A percentile compares a stretch with the other conserved stretches of the same genome.
phyloP scores from a whole-genome alignment of 78 protist genomes.

The Blattamonas nauphoetae region DNA sequence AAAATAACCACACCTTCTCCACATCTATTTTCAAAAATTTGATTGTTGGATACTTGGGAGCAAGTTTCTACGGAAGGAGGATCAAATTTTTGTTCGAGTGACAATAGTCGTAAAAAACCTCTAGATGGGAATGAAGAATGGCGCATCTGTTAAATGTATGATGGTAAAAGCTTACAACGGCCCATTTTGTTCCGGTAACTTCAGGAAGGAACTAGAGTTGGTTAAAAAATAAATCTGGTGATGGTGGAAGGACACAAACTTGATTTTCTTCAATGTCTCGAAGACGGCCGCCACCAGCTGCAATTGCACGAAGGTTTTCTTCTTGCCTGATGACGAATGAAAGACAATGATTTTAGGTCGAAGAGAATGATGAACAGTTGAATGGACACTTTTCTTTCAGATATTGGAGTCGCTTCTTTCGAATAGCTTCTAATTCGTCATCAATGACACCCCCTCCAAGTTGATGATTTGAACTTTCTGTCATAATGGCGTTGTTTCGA shows the following conservation, averaged over 20 bases:
- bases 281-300: neutral
- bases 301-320: neutral
- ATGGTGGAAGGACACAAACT: too few species aligned
- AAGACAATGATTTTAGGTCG: neutral
- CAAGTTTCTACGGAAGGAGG: neutral
- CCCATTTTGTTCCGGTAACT: neutral
- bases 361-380: neutral
- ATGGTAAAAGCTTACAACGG: constrained; percentile 2
- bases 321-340: too few species aligned
- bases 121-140: constrained; percentile 9
- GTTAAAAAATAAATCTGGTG: neutral
- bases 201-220: neutral
- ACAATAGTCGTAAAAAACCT: neutral
- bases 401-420: neutral
- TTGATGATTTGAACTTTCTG: neutral
- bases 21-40: constrained; percentile 12
- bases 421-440: neutral
- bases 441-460: neutral
- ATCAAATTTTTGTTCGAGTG: neutral
- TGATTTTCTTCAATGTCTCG: neutral
- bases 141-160: constrained; percentile 11
- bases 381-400: neutral
- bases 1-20: neutral
- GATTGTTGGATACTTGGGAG: neutral
- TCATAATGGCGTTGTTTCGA: neutral